These are phyloP conservation scores for Sindora glabra DNA, from an alignment of 306 rosid genomes.

Conservation along the genomic window DNA sequence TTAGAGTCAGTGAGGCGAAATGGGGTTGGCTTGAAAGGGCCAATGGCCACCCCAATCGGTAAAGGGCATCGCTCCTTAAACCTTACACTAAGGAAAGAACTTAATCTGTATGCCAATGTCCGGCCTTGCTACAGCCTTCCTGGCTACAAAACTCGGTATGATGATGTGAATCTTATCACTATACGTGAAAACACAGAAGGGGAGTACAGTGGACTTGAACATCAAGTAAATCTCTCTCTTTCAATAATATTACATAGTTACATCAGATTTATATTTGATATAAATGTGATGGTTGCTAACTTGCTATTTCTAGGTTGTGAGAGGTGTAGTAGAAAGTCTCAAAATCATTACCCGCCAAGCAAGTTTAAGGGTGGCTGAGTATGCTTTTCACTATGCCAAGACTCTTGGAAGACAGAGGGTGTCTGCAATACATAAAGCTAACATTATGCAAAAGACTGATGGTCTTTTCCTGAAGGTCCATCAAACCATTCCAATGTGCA, in stretches of 20 bases:
- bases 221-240: slow-evolving; percentile 59
- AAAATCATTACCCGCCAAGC: slow-evolving; percentile 98
- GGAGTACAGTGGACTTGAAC: slow-evolving; percentile 98
- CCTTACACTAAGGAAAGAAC: slow-evolving; percentile 95
- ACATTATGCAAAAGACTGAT: slow-evolving; percentile 98
- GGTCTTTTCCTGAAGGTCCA: slow-evolving; percentile 77
- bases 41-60: slow-evolving; percentile 99
- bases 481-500: neutral
- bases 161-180: slow-evolving; percentile 80
- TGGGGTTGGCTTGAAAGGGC: slow-evolving; percentile 93
- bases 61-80: slow-evolving; percentile 96
- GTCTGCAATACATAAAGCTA: slow-evolving; percentile 98
- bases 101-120: slow-evolving; percentile 90
- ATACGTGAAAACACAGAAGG: slow-evolving; percentile 98
- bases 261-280: neutral
- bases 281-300: slow-evolving; percentile 12
- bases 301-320: slow-evolving; percentile 63
- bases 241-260: neutral
- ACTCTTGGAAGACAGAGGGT: slow-evolving; percentile 88
- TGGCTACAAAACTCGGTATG: slow-evolving; percentile 93
- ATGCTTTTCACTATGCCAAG: slow-evolving; percentile 97
- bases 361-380: slow-evolving; percentile 98
- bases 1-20: slow-evolving; percentile 79
- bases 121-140: slow-evolving; percentile 93
- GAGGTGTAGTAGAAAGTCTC: slow-evolving; percentile 98